Evolutionary conservation across 73 alveolate species (phyloP).

Genomic region (Tetrahymena elliotti): DNA sequence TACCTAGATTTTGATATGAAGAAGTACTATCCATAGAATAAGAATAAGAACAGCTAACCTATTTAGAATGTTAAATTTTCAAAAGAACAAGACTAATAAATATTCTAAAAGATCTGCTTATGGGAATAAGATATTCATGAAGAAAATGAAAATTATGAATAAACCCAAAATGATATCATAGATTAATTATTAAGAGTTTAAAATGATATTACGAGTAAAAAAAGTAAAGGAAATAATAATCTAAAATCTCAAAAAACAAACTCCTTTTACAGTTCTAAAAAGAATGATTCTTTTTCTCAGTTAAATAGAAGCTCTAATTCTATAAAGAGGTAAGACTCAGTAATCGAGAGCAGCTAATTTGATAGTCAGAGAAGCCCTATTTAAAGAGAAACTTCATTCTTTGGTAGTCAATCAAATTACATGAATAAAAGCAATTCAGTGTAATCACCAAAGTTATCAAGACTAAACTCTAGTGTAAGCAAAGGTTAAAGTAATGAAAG

Average conservation of each 20-base stretch:
- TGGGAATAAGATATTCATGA: background rate
- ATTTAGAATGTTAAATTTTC: background rate
- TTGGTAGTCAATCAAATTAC: background rate
- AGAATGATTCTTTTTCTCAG: background rate
- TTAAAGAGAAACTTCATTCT: background rate
- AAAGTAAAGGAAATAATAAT: background rate
- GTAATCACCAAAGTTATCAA: background rate
- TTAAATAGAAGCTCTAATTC: background rate
- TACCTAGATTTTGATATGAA: background rate
- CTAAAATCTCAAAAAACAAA: background rate
- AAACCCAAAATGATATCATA: background rate
- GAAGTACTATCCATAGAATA: background rate
- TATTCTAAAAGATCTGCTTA: background rate
- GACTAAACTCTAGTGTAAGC: background rate
- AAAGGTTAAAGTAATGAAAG: background rate
- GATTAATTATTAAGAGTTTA: background rate
- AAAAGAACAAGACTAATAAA: background rate
- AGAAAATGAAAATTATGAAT: background rate
- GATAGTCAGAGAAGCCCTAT: background rate
- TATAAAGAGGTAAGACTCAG: background rate
- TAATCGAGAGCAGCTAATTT: background rate
- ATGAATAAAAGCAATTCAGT: background rate
- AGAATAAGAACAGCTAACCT: background rate
- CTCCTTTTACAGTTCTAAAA: background rate
- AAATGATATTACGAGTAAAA: background rate